phyloP scores from a whole-genome alignment of 2,329 filamentous ascomycete genomes.

The Aplosporella prunicola region DNA sequence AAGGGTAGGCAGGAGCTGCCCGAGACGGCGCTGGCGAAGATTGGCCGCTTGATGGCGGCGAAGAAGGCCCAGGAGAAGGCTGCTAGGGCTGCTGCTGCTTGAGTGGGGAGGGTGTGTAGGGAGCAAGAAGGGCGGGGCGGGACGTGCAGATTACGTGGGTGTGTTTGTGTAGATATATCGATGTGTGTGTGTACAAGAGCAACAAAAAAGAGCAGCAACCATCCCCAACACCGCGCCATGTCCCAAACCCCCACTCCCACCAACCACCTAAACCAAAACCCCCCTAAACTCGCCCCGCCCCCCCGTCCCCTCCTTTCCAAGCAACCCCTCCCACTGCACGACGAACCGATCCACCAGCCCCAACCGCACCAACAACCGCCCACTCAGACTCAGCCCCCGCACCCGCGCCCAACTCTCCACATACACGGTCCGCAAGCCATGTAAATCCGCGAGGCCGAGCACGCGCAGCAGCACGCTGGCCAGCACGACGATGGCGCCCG shows the following conservation, averaged over 20 bases:
- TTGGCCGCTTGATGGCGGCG: constrained; percentile 32
- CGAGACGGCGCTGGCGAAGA: constrained; percentile 30
- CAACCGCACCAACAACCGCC: constrained; percentile 62
- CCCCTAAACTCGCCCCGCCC: constrained; percentile 36
- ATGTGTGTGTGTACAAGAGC: neutral
- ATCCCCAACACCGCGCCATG: neutral
- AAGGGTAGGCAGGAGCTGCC: constrained; percentile 28
- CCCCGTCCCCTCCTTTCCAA: constrained; percentile 28
- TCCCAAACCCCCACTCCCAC: neutral
- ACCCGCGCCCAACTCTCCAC: constrained; percentile 91
- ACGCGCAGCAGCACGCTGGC: constrained; percentile 49
- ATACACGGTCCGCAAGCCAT: constrained; percentile 63
- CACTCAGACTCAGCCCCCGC: constrained; percentile 72
- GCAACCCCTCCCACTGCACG: constrained; percentile 68
- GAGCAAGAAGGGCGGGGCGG: neutral
- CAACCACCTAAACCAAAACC: constrained; percentile 27
- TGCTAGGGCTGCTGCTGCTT: neutral
- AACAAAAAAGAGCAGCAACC: neutral
- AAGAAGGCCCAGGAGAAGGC: constrained; percentile 11
- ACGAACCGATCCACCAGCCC: constrained; percentile 68
- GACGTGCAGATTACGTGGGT: neutral
- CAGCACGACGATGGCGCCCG: constrained; percentile 65
- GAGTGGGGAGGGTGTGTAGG: neutral
- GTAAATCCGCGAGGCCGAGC: constrained; percentile 31
- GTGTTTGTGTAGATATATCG: neutral